A percentile compares a stretch with the other conserved stretches of the same genome.
Evolutionary conservation across 2,329 filamentous ascomycete species (phyloP).

Genomic region (Venturia oleaginea): DNA sequence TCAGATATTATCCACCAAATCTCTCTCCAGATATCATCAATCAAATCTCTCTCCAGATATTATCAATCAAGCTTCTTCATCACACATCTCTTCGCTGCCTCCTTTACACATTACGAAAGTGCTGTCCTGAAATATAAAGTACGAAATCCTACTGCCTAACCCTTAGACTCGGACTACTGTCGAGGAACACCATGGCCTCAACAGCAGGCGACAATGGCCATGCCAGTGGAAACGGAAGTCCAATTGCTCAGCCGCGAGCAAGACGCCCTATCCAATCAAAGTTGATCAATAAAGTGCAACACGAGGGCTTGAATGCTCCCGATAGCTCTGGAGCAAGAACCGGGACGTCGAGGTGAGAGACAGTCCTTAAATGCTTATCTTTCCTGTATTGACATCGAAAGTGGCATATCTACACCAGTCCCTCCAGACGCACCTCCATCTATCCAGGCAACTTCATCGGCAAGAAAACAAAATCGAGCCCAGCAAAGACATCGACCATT

Average conservation of each 20-base stretch:
- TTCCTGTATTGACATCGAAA: slow-evolving; percentile 28
- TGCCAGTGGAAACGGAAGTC: background rate
- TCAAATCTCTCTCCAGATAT: too few relatives aligned
- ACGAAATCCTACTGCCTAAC: background rate
- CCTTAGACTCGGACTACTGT: too few relatives aligned
- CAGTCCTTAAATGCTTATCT: background rate
- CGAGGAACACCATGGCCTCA: slow-evolving; percentile 2
- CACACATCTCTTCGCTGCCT: background rate
- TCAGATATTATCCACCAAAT: too few relatives aligned
- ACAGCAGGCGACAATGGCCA: background rate
- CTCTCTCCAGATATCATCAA: too few relatives aligned
- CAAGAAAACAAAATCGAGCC: slow-evolving; percentile 72
- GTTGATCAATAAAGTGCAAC: slow-evolving; percentile 27
- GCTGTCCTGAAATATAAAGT: background rate
- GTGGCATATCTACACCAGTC: slow-evolving; percentile 74
- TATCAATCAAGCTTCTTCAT: background rate
- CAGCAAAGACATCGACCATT: slow-evolving; percentile 78
- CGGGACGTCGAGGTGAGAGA: slow-evolving; percentile 26
- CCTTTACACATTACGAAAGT: background rate
- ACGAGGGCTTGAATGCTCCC: slow-evolving; percentile 22
- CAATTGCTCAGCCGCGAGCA: slow-evolving; percentile 24
- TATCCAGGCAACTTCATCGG: slow-evolving; percentile 73
- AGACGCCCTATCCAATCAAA: slow-evolving; percentile 28
- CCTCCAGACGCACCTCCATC: slow-evolving; percentile 90
- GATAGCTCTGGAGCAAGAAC: slow-evolving; percentile 22